A percentile compares a stretch with the other conserved stretches of the same genome.
These are phyloP conservation scores for Gamsiella multidivaricata DNA, from an alignment of 192 early-diverging fungal genomes.

Conservation along the genomic window DNA sequence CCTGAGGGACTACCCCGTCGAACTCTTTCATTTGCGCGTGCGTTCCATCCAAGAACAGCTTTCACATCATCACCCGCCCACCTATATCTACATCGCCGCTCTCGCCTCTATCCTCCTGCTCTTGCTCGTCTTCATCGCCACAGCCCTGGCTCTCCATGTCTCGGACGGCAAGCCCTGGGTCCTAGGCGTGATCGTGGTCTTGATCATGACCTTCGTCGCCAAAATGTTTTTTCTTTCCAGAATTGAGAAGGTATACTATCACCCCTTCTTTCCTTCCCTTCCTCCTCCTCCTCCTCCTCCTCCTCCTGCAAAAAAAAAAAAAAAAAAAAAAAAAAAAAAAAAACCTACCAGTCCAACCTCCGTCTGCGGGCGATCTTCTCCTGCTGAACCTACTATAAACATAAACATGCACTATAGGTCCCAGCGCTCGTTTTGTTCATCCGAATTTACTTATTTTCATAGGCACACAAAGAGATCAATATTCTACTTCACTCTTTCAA, in stretches of 20 bases:
- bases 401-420: too few relatives aligned
- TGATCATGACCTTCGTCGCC: conserved; percentile 35
- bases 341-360: neutral
- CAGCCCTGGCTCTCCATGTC: conserved; percentile 21
- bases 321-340: neutral
- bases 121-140: conserved; percentile 5
- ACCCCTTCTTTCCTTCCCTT: neutral
- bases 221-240: conserved; percentile 50
- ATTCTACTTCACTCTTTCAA: conserved; percentile 27
- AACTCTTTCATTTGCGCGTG: conserved; percentile 30
- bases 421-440: neutral
- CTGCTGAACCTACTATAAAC: too few relatives aligned
- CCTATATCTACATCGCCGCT: conserved; percentile 24
- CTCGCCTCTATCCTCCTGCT: conserved; percentile 16
- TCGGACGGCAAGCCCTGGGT: conserved; percentile 47
- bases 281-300: neutral
- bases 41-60: conserved; percentile 24
- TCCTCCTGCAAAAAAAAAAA: conserved; percentile 3
- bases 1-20: conserved; percentile 25
- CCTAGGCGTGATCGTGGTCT: conserved; percentile 31
- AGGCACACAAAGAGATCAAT: conserved; percentile 33
- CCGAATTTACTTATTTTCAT: neutral
- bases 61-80: conserved; percentile 13
- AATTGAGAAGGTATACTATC: conserved; percentile 47
- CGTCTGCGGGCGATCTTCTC: too few relatives aligned